Percentiles rank a stretch among this genome's conserved stretches.
Conservation (phyloP, 768 basidiomycete genomes). For the Tylopilus vinaceipallidus region DNA sequence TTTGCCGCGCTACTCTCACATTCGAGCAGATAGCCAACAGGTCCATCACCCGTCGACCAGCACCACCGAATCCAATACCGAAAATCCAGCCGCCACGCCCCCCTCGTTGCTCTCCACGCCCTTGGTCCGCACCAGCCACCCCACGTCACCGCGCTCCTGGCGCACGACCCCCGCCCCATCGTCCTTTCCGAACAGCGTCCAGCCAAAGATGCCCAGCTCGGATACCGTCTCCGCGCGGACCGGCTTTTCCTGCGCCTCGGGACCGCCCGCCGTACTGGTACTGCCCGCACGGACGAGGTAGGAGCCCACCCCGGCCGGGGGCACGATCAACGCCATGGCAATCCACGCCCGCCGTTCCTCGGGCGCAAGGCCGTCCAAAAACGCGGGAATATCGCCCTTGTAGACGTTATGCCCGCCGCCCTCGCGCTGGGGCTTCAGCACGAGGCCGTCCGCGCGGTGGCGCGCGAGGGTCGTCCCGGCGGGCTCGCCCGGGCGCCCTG, state of each 20-base stretch:
- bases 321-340: slow-evolving; percentile 88
- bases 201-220: slow-evolving; percentile 92
- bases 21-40: too few species aligned
- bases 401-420: slow-evolving; percentile 98
- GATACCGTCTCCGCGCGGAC: slow-evolving; percentile 72
- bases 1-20: too few species aligned
- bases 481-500: slow-evolving; percentile 9
- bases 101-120: slow-evolving; percentile 83
- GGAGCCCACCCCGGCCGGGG: slow-evolving; percentile 65
- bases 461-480: slow-evolving; percentile 23
- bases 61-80: slow-evolving; percentile 68
- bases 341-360: slow-evolving; percentile 85
- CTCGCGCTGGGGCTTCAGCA: slow-evolving; percentile 97
- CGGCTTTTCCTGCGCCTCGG: slow-evolving; percentile 18
- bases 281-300: slow-evolving; percentile 59
- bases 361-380: slow-evolving; percentile 60
- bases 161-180: slow-evolving; percentile 29
- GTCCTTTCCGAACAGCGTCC: slow-evolving; percentile 69
- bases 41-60: slow-evolving; percentile 40
- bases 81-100: slow-evolving; percentile 51
- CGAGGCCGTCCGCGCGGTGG: slow-evolving; percentile 50
- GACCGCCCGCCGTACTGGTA: background rate
- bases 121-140: slow-evolving; percentile 88
- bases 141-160: slow-evolving; percentile 62
- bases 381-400: slow-evolving; percentile 73